These are phyloP conservation scores for Exophiala dermatitidis DNA, from an alignment of 2,329 filamentous ascomycete species.

Conservation along the genomic window DNA sequence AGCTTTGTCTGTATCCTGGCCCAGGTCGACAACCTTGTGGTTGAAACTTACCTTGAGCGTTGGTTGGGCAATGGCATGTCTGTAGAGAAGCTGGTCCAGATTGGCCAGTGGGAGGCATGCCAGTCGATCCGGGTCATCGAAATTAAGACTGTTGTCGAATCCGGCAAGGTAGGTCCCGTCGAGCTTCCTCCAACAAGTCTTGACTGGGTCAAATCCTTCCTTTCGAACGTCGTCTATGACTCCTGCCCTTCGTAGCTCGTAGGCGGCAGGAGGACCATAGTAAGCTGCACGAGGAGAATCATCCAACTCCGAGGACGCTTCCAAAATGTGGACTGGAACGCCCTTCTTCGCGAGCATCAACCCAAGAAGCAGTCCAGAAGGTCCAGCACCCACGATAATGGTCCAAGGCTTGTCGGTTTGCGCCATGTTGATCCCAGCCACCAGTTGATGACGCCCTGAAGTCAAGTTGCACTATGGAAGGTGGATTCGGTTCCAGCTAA, in stretches of 20 bases:
- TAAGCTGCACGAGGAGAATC: conserved; percentile 57
- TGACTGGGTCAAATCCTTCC: conserved; percentile 38
- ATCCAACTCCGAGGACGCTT: conserved; percentile 50
- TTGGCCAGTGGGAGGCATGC: conserved; percentile 41
- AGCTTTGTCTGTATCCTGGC: conserved; percentile 21
- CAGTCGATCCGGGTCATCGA: conserved; percentile 33
- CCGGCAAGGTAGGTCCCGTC: conserved; percentile 33
- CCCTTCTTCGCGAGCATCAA: conserved; percentile 32
- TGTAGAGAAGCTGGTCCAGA: conserved; percentile 39
- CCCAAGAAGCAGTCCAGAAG: conserved; percentile 31
- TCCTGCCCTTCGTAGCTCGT: conserved; percentile 52
- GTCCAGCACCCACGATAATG: conserved; percentile 32
- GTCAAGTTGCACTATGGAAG: too few species aligned
- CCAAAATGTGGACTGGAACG: conserved; percentile 39
- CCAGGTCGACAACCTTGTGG: conserved; percentile 32
- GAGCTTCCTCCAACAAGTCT: conserved; percentile 42
- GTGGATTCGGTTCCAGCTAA: too few species aligned
- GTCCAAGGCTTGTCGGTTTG: conserved; percentile 15
- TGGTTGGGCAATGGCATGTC: conserved; percentile 33
- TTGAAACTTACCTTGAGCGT: conserved; percentile 40
- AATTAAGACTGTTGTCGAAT: conserved; percentile 16
- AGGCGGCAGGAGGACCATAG: conserved; percentile 54
- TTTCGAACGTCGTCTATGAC: conserved; percentile 48
- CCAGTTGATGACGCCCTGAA: too few species aligned
- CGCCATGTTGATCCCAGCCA: conserved; percentile 7